Evolutionary conservation across 345 rosid species (phyloP).

Genomic region (Murraya koenigii): DNA sequence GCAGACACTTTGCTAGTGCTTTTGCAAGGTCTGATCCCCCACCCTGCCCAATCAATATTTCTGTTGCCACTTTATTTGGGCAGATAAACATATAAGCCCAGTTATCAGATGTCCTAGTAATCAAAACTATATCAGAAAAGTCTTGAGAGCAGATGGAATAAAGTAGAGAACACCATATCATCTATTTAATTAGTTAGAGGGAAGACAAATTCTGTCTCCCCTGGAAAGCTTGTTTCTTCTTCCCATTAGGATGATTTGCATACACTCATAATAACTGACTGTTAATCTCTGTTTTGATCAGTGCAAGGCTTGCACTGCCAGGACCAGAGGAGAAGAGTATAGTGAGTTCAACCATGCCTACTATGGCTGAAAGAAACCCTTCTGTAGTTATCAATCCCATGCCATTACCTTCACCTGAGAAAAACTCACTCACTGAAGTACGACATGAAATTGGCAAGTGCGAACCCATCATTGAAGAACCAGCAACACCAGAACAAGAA

Average conservation of each 20-base stretch:
- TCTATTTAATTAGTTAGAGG: not conserved
- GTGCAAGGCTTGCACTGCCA: constrained; percentile 89
- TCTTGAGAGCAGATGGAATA: not conserved
- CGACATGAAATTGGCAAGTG: constrained; percentile 25
- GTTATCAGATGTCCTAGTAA: not conserved
- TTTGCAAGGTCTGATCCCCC: constrained; percentile 72
- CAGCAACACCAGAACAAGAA: constrained; percentile 72
- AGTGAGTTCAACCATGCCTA: constrained; percentile 40
- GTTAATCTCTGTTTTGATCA: constrained; percentile 31
- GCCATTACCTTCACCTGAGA: constrained; percentile 43
- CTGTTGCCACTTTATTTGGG: not conserved
- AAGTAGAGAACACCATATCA: not conserved
- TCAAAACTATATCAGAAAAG: not conserved
- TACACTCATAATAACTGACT: constrained; percentile 19
- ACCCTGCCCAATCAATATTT: not conserved
- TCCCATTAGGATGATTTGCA: not conserved
- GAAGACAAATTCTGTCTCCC: not conserved
- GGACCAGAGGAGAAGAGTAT: constrained; percentile 72
- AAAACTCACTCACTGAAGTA: constrained; percentile 19
- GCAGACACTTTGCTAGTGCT: constrained; percentile 98
- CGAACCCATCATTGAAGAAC: constrained; percentile 82
- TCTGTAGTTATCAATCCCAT: constrained; percentile 36
- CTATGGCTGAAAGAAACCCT: constrained; percentile 29
- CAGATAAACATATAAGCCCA: constrained; percentile 7
- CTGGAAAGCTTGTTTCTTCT: constrained; percentile 6